Evolutionary conservation across 2,329 filamentous ascomycete species (phyloP).

Genomic region (Dryadomyces quercivorus): DNA sequence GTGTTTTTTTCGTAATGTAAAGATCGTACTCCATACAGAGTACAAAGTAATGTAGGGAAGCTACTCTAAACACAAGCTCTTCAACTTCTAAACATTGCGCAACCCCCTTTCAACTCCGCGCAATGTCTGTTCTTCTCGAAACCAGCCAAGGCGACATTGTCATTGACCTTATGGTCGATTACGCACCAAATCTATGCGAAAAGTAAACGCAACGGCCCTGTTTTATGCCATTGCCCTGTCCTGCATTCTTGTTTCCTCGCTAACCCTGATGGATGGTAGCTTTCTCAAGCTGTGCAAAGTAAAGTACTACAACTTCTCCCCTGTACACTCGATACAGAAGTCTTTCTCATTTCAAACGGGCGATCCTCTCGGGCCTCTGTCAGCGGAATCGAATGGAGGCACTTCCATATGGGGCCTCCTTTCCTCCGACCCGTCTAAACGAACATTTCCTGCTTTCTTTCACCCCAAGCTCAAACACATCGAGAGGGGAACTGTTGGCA

Average conservation of each 20-base stretch:
- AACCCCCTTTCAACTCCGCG: not conserved
- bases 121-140: slow-evolving; percentile 91
- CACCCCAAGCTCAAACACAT: slow-evolving; percentile 78
- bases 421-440: slow-evolving; percentile 52
- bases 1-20: too few species aligned
- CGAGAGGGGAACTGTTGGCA: slow-evolving; percentile 86
- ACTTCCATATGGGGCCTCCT: slow-evolving; percentile 84
- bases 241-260: not conserved
- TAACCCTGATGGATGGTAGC: slow-evolving; percentile 38
- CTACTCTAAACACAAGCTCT: too few species aligned
- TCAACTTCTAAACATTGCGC: too few species aligned
- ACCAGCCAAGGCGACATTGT: slow-evolving; percentile 90
- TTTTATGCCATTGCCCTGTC: too few species aligned
- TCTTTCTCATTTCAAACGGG: slow-evolving; percentile 95
- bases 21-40: too few species aligned
- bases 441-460: slow-evolving; percentile 74
- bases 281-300: slow-evolving; percentile 97
- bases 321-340: slow-evolving; percentile 83
- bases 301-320: slow-evolving; percentile 98
- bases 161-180: slow-evolving; percentile 80
- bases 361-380: slow-evolving; percentile 80
- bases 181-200: slow-evolving; percentile 83
- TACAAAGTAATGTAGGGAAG: too few species aligned
- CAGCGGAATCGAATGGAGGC: slow-evolving; percentile 78
- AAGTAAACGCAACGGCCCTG: slow-evolving; percentile 51